Evolutionary conservation across 2,329 filamentous ascomycete species (phyloP), one percentile per base, ranked within the genome.

Genomic region (Pyricularia pennisetigena): DNA sequence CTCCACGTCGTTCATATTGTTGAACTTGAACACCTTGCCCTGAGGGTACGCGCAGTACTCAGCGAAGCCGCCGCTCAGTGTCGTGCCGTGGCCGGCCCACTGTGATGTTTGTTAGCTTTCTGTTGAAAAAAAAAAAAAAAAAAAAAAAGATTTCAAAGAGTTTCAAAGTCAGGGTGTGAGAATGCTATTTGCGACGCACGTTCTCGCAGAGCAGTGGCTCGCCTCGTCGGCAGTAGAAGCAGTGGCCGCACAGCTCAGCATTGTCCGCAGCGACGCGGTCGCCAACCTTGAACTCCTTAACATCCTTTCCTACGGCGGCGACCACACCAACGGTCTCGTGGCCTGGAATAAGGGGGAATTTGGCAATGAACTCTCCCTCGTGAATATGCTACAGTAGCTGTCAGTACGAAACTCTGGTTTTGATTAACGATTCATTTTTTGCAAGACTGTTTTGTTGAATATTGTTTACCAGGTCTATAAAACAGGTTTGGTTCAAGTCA

Each of bases 161-260:
- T 20, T 32, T 9, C 23, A 20, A 23, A 32, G 23, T 9, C 7
- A 4, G 9, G 57, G 3, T 32, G 35, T 30, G 28, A 1, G 20
- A 6, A 57, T 20, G n/a, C n/a, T 30, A 10, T 7, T 10, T n/a
- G 20, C 10, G 12, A 70, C 76, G 68, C 68, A 78, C 76, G 72
- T 89, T 83, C 77, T 90, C 88, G 76, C 89, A 92, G 68, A 91
- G 84, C 64, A 91, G 79, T 32, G 86, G 82, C 75, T 91, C 83
- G 67, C 89, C 88, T 68, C 88, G 85, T 71, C 86, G 85, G 80
- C 89, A 92, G 80, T 91, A 90, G 82, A 90, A 90, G 79, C 89
- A 92, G 77, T 88, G 85, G 65, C 85, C 86, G 77, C 89, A 92
- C 62, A 90, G 84, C 76, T 91, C 85, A 20, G 85, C 85, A 76